A percentile compares a stretch with the other conserved stretches of the same genome.
Conservation (phyloP, 1,284 basidiomycete genomes). For the Irpex lacteus region DNA sequence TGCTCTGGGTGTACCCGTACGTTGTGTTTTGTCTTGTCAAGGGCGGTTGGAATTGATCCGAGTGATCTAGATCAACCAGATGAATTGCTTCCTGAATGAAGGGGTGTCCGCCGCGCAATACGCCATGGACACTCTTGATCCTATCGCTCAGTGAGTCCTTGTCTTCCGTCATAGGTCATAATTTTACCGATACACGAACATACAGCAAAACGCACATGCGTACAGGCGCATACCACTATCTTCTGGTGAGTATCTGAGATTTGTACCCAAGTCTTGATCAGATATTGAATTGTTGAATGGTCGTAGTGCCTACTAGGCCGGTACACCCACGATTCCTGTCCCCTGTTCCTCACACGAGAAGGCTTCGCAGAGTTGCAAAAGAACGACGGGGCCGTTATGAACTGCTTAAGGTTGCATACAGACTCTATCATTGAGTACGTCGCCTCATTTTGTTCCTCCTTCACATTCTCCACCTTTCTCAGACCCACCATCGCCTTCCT, state of each 20-base stretch:
- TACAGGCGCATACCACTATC: slow-evolving; percentile 69
- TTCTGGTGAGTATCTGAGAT: slow-evolving; percentile 39
- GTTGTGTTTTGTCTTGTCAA: neutral
- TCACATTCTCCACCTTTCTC: neutral
- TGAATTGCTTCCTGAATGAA: slow-evolving; percentile 66
- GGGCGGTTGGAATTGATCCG: neutral
- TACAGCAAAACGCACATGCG: slow-evolving; percentile 28
- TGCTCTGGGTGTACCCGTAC: slow-evolving; percentile 69
- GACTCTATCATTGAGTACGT: slow-evolving; percentile 75
- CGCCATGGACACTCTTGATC: slow-evolving; percentile 63
- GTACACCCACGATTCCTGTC: slow-evolving; percentile 70
- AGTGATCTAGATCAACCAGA: slow-evolving; percentile 52
- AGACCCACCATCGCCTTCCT: neutral
- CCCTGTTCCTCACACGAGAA: slow-evolving; percentile 66
- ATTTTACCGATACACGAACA: slow-evolving; percentile 23
- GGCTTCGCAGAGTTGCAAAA: slow-evolving; percentile 62
- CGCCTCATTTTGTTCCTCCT: neutral
- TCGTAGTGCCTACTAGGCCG: slow-evolving; percentile 55
- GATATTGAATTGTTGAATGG: neutral
- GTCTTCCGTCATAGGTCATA: neutral
- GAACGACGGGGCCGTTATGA: slow-evolving; percentile 45
- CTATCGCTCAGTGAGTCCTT: slow-evolving; percentile 49
- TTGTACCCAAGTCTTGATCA: neutral
- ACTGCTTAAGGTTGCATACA: slow-evolving; percentile 76
- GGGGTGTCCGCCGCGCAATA: slow-evolving; percentile 55